Evolutionary conservation across 192 early-diverging fungal species (phyloP), one percentile per base, ranked within the genome.

Genomic region (Backusella mclennaniae): DNA sequence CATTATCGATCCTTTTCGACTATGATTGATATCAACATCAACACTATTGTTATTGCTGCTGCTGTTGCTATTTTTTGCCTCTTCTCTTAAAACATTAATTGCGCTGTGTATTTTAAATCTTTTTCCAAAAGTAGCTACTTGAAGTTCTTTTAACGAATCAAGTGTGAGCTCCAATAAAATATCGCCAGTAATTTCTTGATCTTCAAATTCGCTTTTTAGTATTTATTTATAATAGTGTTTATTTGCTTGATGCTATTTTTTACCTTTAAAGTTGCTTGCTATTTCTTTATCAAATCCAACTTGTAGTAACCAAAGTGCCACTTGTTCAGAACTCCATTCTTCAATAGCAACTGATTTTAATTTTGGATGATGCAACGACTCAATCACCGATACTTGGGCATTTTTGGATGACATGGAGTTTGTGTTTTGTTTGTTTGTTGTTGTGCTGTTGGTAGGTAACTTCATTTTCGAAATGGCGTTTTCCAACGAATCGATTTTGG

Each of bases 171-270:
- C 88, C 1, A 93, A 41, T 4, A 93, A 79, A 39, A 85, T 82
- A 35, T 87, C 87, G 42, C 92, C 92, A 19, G 84, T 88, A 66
- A 93, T 88, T 35, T 88, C 88, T 53, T 91, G 87, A 12, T 90
- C 91, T 89, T 82, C 31, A 2, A 39, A 38, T 31, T 39, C 15
- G 35, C 38, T 44, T 44, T 44, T 44, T 44, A 44, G 42, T 44
- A 44, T 44, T 15, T 31, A 44, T 44, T 44, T 44, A 17, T 44
- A 44, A 17, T 44, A 44, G 15, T 19, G 15, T 44, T 44, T 44
- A 17, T 44, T 44, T 14, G 4, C 14, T 3, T 44, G 14, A 15
- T 14, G n/a, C n/a, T n/a, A n/a, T 29, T 31, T 49, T 69, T 63
- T 53, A 75, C 79, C 79, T 68, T 31, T 76, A 29, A 80, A 80